These are phyloP conservation scores for Claviceps arundinis DNA, from an alignment of 2,329 filamentous ascomycete species.

Conservation along the genomic window DNA sequence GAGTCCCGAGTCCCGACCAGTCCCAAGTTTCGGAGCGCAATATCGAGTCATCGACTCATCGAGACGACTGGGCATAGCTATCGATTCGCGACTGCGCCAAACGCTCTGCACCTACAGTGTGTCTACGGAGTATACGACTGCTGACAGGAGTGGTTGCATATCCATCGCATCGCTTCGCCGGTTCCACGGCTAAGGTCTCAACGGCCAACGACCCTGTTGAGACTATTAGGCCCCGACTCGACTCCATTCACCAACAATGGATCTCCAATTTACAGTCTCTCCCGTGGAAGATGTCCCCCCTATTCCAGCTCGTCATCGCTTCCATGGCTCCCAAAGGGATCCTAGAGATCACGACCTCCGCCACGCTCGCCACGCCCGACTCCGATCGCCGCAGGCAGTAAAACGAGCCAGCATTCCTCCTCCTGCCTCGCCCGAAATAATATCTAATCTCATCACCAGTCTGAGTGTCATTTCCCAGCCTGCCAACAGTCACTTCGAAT, in stretches of 20 bases:
- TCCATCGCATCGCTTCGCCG: background rate
- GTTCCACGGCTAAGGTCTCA: background rate
- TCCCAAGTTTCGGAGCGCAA: background rate
- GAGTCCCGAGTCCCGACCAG: background rate
- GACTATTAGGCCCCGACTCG: background rate
- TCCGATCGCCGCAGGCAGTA: slow-evolving; percentile 5
- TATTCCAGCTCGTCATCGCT: slow-evolving; percentile 16
- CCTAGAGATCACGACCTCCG: slow-evolving; percentile 2
- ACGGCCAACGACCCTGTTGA: background rate
- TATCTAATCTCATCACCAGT: slow-evolving; percentile 55
- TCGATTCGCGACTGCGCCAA: background rate
- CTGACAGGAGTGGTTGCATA: background rate
- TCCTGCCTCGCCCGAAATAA: slow-evolving; percentile 54
- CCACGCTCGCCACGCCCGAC: slow-evolving; percentile 6
- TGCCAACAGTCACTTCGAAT: slow-evolving; percentile 57
- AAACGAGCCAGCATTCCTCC: slow-evolving; percentile 16
- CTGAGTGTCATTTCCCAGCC: slow-evolving; percentile 55
- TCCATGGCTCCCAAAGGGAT: background rate
- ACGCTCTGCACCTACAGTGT: background rate
- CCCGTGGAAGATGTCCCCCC: slow-evolving; percentile 15
- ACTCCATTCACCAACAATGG: slow-evolving; percentile 10
- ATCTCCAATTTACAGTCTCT: slow-evolving; percentile 8
- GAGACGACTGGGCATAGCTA: background rate
- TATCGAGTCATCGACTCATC: background rate
- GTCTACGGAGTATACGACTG: background rate